phyloP scores from a whole-genome alignment of 345 rosid genomes.

The Dovyalis caffra region DNA sequence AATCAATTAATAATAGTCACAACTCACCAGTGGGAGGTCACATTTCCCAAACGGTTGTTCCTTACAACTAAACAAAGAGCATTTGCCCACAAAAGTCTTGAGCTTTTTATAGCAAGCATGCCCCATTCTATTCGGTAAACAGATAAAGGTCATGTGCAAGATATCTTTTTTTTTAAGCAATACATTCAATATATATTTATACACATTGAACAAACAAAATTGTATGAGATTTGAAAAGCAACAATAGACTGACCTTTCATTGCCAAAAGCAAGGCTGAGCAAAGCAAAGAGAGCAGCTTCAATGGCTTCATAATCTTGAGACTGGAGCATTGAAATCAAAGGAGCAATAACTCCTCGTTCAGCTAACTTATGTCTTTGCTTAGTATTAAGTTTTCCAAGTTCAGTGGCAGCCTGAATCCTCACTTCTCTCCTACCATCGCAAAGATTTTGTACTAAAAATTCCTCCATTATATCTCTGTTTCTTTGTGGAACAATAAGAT shows the following conservation, averaged over 20 bases:
- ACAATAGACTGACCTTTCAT: constrained; percentile 54
- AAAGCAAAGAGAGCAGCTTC: constrained; percentile 72
- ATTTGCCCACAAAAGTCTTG: too few relatives aligned
- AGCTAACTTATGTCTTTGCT: constrained; percentile 56
- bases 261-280: constrained; percentile 84
- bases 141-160: too few relatives aligned
- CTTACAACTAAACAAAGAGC: too few relatives aligned
- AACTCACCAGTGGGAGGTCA: too few relatives aligned
- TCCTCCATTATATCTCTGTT: constrained; percentile 51
- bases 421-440: constrained; percentile 48
- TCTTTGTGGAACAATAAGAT: neutral
- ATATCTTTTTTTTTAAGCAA: too few relatives aligned
- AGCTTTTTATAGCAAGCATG: too few relatives aligned
- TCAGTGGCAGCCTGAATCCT: constrained; percentile 63
- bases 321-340: constrained; percentile 63
- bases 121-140: too few relatives aligned
- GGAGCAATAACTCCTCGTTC: constrained; percentile 68
- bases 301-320: constrained; percentile 55
- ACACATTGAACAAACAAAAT: neutral
- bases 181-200: neutral
- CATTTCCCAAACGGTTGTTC: too few relatives aligned
- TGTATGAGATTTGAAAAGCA: neutral
- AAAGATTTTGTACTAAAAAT: constrained; percentile 46
- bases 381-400: constrained; percentile 46
- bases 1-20: too few relatives aligned